Evolutionary conservation across 805 yeast species (phyloP).

Genomic region (Starmerella apicola): DNA sequence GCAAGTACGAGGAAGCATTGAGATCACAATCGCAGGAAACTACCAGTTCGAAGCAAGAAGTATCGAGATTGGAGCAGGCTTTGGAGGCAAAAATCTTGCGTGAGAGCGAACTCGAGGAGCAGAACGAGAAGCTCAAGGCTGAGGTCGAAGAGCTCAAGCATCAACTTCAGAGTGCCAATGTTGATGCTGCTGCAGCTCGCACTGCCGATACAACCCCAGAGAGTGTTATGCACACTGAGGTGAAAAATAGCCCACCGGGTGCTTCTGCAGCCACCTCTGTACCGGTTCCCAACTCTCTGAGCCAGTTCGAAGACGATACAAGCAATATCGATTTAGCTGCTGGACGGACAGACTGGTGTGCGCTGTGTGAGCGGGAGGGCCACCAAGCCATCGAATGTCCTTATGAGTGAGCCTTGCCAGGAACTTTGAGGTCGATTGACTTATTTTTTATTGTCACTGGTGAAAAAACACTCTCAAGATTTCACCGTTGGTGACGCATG

Average conservation of each 20-base stretch:
- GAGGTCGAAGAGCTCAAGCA: constrained; percentile 1
- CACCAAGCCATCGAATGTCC: constrained; percentile 86
- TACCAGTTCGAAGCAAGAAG: constrained; percentile 23
- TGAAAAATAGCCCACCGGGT: background rate
- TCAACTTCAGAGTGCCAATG: background rate
- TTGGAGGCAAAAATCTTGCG: constrained; percentile 14
- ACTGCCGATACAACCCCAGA: background rate
- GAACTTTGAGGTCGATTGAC: background rate
- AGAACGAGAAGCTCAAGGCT: constrained; percentile 7
- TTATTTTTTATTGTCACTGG: background rate
- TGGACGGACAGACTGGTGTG: constrained; percentile 80
- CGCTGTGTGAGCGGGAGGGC: constrained; percentile 80
- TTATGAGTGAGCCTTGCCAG: constrained; percentile 37
- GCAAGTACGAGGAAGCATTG: constrained; percentile 19
- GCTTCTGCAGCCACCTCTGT: constrained; percentile 1
- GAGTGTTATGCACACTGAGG: background rate
- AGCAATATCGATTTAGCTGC: constrained; percentile 46
- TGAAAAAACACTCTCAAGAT: no score
- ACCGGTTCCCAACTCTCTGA: constrained; percentile 7
- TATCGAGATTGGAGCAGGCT: constrained; percentile 11
- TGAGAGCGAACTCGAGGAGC: constrained; percentile 16
- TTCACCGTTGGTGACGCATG: no score
- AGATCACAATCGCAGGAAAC: constrained; percentile 21
- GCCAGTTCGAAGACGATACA: constrained; percentile 7
- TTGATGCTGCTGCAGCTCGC: background rate